These are phyloP conservation scores for Tuber calosporum DNA, from an alignment of 495 filamentous ascomycete species.

Conservation along the genomic window DNA sequence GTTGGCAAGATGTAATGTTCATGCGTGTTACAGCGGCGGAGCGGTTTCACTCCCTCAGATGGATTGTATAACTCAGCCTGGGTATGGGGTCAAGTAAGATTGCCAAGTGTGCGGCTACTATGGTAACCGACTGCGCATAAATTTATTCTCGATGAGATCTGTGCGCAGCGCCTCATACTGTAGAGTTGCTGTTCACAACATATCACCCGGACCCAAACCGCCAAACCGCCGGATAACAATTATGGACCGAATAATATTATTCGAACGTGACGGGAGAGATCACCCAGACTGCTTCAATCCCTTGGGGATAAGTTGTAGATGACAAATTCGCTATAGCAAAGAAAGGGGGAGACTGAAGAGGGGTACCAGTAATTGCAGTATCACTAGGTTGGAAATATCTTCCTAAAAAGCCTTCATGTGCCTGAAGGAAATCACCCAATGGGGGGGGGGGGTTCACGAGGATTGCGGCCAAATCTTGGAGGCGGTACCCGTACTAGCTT, in stretches of 20 bases:
- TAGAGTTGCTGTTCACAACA: background rate
- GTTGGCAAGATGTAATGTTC: background rate
- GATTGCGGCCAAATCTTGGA: too few relatives aligned
- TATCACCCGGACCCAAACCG: background rate
- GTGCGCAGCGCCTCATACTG: too few relatives aligned
- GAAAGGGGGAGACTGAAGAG: background rate
- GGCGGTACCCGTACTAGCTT: background rate
- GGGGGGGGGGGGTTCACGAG: background rate
- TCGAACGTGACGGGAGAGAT: background rate
- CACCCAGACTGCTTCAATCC: background rate
- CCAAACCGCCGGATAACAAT: background rate
- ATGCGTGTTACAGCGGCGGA: background rate
- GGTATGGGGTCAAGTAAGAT: background rate
- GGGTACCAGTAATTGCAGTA: background rate
- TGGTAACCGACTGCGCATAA: background rate
- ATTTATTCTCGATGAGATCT: too few relatives aligned
- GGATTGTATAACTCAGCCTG: background rate
- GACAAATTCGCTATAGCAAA: background rate
- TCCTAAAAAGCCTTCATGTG: background rate
- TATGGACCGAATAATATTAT: background rate
- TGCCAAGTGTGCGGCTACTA: background rate
- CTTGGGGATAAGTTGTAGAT: background rate
- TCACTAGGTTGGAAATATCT: background rate
- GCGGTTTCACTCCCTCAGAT: background rate
- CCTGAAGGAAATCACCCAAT: background rate